phyloP scores from a whole-genome alignment of 2,329 filamentous ascomycete genomes.

The Penicillium sp. region DNA sequence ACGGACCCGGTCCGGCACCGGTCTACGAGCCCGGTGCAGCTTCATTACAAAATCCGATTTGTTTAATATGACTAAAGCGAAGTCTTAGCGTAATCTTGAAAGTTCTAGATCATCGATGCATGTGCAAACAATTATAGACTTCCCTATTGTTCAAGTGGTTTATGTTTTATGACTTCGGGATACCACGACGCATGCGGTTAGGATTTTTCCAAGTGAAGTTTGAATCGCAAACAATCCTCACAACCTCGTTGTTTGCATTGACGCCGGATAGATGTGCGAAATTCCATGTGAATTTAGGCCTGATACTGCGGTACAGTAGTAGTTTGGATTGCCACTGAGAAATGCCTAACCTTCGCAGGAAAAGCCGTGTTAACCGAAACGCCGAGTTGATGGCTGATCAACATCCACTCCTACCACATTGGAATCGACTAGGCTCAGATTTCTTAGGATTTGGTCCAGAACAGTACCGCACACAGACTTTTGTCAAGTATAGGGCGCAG shows the following conservation, averaged over 20 bases:
- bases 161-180: neutral
- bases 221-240: neutral
- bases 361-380: slow-evolving; percentile 25
- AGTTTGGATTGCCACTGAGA: neutral
- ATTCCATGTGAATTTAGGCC: neutral
- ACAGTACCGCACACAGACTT: slow-evolving; percentile 5
- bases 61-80: neutral
- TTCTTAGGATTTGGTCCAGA: slow-evolving; percentile 12
- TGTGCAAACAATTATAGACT: neutral
- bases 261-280: neutral
- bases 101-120: neutral
- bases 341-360: slow-evolving; percentile 8
- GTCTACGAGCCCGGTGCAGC: neutral
- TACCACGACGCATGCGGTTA: slow-evolving; percentile 7
- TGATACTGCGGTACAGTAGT: neutral
- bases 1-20: slow-evolving; percentile 5
- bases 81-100: neutral
- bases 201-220: neutral
- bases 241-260: neutral
- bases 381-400: slow-evolving; percentile 14
- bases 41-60: neutral
- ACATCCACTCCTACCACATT: slow-evolving; percentile 15
- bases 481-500: slow-evolving; percentile 14
- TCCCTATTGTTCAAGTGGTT: neutral
- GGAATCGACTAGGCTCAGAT: slow-evolving; percentile 6